Evolutionary conservation across 805 yeast species (phyloP).

Genomic region (Pichia pseudocactophila): DNA sequence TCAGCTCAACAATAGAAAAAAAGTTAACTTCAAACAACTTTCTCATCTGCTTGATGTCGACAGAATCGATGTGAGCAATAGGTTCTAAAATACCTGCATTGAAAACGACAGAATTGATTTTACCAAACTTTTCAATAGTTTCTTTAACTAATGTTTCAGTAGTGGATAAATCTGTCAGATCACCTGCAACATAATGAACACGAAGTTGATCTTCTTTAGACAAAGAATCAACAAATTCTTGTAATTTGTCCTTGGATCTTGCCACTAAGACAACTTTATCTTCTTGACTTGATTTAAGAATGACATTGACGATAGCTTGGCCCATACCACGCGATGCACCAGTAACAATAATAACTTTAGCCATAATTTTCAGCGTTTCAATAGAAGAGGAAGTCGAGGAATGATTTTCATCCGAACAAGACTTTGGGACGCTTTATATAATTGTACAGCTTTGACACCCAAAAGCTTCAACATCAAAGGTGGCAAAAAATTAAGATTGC

Average conservation of each 20-base stretch:
- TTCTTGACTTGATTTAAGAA: constrained; percentile 30
- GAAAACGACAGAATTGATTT: constrained; percentile 55
- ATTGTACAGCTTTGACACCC: no score
- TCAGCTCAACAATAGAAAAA: constrained; percentile 62
- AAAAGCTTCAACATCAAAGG: no score
- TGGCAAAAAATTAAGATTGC: no score
- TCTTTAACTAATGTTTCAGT: constrained; percentile 7
- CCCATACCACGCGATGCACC: constrained; percentile 82
- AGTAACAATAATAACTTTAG: constrained; percentile 35
- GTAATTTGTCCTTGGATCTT: constrained; percentile 45
- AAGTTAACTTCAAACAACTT: constrained; percentile 64
- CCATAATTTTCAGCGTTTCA: no score
- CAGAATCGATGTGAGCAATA: constrained; percentile 43
- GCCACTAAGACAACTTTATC: constrained; percentile 62
- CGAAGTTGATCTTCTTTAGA: constrained; percentile 40
- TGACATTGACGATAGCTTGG: constrained; percentile 48
- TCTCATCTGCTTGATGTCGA: constrained; percentile 47
- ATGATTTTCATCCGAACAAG: no score
- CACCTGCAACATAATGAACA: constrained; percentile 50
- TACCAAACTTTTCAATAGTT: constrained; percentile 35
- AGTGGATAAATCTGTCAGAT: constrained; percentile 38
- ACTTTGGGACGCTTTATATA: no score
- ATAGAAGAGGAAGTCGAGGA: no score
- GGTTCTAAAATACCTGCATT: constrained; percentile 85
- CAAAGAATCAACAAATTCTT: constrained; percentile 25